Evolutionary conservation across 257 asterid species (phyloP).

Genomic region (Plectranthus barbatus): DNA sequence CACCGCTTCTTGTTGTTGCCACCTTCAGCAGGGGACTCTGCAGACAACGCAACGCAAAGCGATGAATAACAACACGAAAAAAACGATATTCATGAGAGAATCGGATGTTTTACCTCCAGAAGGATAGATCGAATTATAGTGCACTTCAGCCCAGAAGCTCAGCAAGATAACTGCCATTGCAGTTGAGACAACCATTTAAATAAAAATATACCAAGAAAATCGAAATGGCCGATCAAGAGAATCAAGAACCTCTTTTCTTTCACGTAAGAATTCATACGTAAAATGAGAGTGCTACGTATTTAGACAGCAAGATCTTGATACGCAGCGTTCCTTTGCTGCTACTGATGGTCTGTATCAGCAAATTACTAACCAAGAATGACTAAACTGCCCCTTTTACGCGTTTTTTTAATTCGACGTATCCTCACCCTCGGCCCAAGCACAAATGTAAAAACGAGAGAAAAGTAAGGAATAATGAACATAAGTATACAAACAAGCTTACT

Average conservation of each 20-base stretch:
- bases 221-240: neutral
- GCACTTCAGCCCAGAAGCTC: slow-evolving; percentile 98
- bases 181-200: neutral
- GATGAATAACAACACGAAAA: neutral
- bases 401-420: too few species aligned
- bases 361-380: too few species aligned
- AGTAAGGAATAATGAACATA: neutral
- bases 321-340: too few species aligned
- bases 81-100: neutral
- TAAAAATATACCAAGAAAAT: neutral
- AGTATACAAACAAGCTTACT: slow-evolving; percentile 30
- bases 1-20: slow-evolving; percentile 43
- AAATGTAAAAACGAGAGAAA: neutral
- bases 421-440: too few species aligned
- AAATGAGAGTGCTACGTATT: too few species aligned
- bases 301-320: too few species aligned
- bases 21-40: slow-evolving; percentile 39
- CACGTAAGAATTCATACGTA: too few species aligned
- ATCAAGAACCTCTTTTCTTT: too few species aligned
- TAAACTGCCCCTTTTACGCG: too few species aligned
- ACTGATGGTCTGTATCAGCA: too few species aligned
- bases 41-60: neutral
- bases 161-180: slow-evolving; percentile 55
- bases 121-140: slow-evolving; percentile 78
- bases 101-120: slow-evolving; percentile 49